phyloP scores from a whole-genome alignment of 805 yeast species.

The Brettanomyces sp. region DNA sequence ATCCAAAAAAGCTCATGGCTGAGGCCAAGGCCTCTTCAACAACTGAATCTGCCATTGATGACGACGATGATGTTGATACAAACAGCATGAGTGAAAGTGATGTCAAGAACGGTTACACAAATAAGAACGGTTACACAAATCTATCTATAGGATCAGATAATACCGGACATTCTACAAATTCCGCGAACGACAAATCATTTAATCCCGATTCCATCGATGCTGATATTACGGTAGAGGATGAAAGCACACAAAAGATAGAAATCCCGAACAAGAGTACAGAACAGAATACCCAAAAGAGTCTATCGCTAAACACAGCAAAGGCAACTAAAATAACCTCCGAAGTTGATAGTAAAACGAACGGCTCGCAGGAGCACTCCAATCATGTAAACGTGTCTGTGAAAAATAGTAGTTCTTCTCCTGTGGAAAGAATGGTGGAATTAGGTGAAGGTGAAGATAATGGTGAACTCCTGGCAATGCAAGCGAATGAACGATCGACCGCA shows the following conservation, averaged over 20 bases:
- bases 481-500: conserved; percentile 55
- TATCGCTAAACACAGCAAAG: background rate
- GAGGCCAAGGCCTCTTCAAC: conserved; percentile 1
- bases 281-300: conserved; percentile 20
- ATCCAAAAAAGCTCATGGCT: conserved; percentile 1
- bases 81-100: conserved; percentile 9
- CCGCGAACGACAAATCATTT: conserved; percentile 8
- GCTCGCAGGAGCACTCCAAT: background rate
- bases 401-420: conserved; percentile 30
- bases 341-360: conserved; percentile 8
- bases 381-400: conserved; percentile 11
- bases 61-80: conserved; percentile 1
- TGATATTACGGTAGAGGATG: conserved; percentile 3
- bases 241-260: conserved; percentile 1
- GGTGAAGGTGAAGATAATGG: conserved; percentile 43
- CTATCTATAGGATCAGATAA: too few species aligned
- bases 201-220: conserved; percentile 7
- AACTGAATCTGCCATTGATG: conserved; percentile 13
- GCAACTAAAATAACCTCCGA: background rate
- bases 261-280: conserved; percentile 9
- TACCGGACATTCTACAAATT: too few species aligned
- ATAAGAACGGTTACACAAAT: background rate
- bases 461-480: conserved; percentile 43
- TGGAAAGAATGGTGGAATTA: conserved; percentile 37
- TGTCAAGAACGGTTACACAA: background rate